Base-by-base conservation (phyloP, 768 basidiomycete genomes). In the Rickenella mellea region DNA sequence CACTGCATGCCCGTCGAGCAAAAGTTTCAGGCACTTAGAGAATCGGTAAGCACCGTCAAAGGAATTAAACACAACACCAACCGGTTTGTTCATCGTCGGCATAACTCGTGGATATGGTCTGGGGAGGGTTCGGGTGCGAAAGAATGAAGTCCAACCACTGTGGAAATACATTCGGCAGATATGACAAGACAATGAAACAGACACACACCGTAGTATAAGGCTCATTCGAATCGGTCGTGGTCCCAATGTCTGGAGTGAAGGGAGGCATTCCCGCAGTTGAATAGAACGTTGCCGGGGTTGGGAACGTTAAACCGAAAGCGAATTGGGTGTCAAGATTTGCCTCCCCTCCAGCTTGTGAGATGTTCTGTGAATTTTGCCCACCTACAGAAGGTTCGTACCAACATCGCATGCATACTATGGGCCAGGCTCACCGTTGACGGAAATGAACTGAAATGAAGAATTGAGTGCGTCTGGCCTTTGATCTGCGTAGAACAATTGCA, bases 1-100 rank as follows among this genome's bases (percentile, higher is more conserved):
- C 67, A 4, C 50, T 44, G 54, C 84, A 87, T 19, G 71, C 70
- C 9, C 45, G 31, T 14, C 12, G 19, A 19, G 49, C 49, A 36
- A 37, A 50, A 21, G 33, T 29, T 12, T 35, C 14, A n/a, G 49
- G 49, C 12, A 49, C 48, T 25, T 25, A 17, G 14, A 1, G 8
- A 20, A 20, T 20, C 10, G 7, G 17, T 2, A 42, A 12, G 11
- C n/a, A 29, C n/a, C 21, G 2, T 5, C 5, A 19, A 6, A 15
- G 15, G 5, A 7, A 11, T 12, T 40, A n/a, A 33, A 38, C 24
- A 37, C 17, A 41, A 43, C 51, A 28, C 11, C 27, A 38, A 79
- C 80, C 73, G 22, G 80, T 77, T 54, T 82, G 81, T 43, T 87
- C 84, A 44, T 75, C 70, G 36, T 86, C 83, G 3, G 70, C 79